Evolutionary conservation across 2,329 filamentous ascomycete genomes (phyloP).

Genomic region (Phoma sp.): DNA sequence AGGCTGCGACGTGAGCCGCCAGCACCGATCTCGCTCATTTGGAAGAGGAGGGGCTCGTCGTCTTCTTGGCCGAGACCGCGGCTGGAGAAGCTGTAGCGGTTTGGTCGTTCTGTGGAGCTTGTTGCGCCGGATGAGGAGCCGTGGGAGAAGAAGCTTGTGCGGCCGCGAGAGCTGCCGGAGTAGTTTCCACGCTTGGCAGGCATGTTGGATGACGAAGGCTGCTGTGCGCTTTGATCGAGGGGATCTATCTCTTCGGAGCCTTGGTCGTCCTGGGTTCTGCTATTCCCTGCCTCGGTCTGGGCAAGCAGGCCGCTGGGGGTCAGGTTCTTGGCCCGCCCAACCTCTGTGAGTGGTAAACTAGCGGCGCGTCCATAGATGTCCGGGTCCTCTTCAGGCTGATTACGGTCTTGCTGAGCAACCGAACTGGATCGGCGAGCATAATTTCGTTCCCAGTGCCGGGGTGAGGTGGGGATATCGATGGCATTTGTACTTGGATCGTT

Average conservation of each 20-base stretch:
- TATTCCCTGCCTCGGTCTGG: slow-evolving; percentile 44
- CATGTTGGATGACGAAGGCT: slow-evolving; percentile 38
- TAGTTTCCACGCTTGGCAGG: slow-evolving; percentile 38
- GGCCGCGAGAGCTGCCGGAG: slow-evolving; percentile 34
- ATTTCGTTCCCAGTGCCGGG: slow-evolving; percentile 57
- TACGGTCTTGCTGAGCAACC: slow-evolving; percentile 69
- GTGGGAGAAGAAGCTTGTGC: slow-evolving; percentile 42
- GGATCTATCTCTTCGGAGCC: slow-evolving; percentile 27
- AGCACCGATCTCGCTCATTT: slow-evolving; percentile 73
- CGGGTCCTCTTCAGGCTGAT: slow-evolving; percentile 67
- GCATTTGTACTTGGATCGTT: slow-evolving; percentile 64
- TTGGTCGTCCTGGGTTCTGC: slow-evolving; percentile 34
- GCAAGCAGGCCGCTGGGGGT: slow-evolving; percentile 70
- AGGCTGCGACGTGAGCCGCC: slow-evolving; percentile 47
- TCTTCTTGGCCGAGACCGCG: slow-evolving; percentile 58
- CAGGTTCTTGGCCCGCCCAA: slow-evolving; percentile 59
- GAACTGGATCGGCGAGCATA: slow-evolving; percentile 70
- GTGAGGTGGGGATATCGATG: slow-evolving; percentile 77
- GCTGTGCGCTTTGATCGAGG: slow-evolving; percentile 34
- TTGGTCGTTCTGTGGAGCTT: slow-evolving; percentile 45
- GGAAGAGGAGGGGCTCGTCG: slow-evolving; percentile 75
- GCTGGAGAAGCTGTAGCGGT: slow-evolving; percentile 56
- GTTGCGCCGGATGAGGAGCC: slow-evolving; percentile 44
- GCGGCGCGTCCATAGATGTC: slow-evolving; percentile 70
- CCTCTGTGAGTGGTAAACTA: slow-evolving; percentile 67